phyloP scores from a whole-genome alignment of 306 rosid genomes.

The Vigna hirtella region DNA sequence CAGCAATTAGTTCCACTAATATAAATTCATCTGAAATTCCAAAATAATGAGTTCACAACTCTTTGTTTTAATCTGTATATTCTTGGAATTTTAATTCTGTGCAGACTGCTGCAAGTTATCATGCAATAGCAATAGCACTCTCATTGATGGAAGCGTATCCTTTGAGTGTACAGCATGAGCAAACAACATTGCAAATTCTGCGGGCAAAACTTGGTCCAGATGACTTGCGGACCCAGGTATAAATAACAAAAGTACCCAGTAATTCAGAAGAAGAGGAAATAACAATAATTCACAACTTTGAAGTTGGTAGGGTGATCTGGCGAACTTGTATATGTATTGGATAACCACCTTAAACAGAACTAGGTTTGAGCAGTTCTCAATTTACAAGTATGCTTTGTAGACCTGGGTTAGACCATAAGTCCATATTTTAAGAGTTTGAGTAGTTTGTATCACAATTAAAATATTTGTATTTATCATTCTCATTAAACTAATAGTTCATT shows the following conservation, averaged over 20 bases:
- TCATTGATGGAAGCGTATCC: constrained; percentile 89
- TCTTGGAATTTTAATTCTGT: constrained; percentile 38
- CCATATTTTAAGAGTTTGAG: not conserved
- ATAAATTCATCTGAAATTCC: not conserved
- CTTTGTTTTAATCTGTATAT: not conserved
- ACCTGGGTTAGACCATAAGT: not conserved
- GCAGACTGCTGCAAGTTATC: constrained; percentile 91
- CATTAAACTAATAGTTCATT: not conserved
- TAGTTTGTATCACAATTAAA: not conserved
- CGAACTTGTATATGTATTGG: not conserved
- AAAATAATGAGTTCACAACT: constrained; percentile 17
- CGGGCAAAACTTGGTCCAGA: constrained; percentile 87
- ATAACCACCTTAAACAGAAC: not conserved
- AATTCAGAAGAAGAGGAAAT: not conserved
- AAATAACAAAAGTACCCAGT: not conserved
- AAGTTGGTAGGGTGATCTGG: not conserved
- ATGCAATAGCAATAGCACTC: constrained; percentile 84
- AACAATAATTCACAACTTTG: not conserved
- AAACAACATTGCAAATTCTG: constrained; percentile 74
- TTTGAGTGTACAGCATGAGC: constrained; percentile 87
- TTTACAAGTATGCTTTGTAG: not conserved
- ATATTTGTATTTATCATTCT: not conserved
- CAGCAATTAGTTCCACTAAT: not conserved
- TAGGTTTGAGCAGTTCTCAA: not conserved
- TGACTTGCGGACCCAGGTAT: constrained; percentile 85